Evolutionary conservation across 2,329 filamentous ascomycete species (phyloP).

Genomic region (Colletotrichum incanum): DNA sequence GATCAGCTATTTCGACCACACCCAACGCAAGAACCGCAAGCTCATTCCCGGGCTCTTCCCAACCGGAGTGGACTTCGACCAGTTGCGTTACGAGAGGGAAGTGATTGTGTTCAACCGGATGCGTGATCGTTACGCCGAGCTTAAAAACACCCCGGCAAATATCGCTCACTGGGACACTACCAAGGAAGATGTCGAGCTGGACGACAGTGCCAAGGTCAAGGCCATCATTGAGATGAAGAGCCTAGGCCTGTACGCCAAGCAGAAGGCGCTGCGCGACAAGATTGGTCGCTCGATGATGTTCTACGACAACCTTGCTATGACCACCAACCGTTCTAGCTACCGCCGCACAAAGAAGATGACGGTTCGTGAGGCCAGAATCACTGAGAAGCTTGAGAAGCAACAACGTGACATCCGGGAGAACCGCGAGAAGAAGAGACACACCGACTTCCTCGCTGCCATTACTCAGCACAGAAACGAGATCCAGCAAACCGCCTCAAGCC

Average conservation of each 20-base stretch:
- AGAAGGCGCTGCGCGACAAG: conserved; percentile 87
- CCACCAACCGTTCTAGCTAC: conserved; percentile 91
- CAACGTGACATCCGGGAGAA: conserved; percentile 96
- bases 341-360: conserved; percentile 98
- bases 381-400: conserved; percentile 99
- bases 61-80: conserved; percentile 88
- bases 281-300: conserved; percentile 94
- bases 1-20: conserved; percentile 87
- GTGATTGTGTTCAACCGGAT: conserved; percentile 92
- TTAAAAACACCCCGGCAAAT: conserved; percentile 88
- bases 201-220: conserved; percentile 89
- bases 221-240: conserved; percentile 97
- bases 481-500: conserved; percentile 74
- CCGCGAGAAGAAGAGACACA: conserved; percentile 97
- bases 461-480: conserved; percentile 87
- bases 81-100: conserved; percentile 88
- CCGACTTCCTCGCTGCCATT: conserved; percentile 91
- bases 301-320: conserved; percentile 97
- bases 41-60: conserved; percentile 92
- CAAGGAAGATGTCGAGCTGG: conserved; percentile 76
- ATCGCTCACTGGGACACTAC: conserved; percentile 89
- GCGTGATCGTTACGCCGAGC: conserved; percentile 84
- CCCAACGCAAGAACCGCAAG: conserved; percentile 80
- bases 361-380: conserved; percentile 94
- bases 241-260: conserved; percentile 88